Conservation (phyloP, 495 filamentous ascomycete species). For the Amorphotheca resinae region DNA sequence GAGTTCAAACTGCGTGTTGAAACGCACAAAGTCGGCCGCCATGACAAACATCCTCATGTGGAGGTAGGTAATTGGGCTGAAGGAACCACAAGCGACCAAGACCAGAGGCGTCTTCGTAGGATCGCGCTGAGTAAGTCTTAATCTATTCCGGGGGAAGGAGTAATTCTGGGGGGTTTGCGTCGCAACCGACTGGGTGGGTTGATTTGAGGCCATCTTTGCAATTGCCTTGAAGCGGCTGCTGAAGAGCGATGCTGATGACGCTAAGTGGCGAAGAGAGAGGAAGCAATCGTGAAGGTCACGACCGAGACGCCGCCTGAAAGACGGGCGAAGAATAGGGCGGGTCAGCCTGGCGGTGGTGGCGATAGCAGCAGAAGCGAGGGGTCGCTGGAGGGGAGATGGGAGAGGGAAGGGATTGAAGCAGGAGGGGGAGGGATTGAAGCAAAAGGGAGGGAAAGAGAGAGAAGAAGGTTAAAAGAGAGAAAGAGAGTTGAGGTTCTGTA, state of each 20-base stretch:
- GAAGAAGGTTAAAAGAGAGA: not conserved
- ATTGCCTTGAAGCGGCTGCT: too few species aligned
- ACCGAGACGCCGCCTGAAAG: too few species aligned
- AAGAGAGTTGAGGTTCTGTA: too few species aligned
- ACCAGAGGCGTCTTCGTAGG: slow-evolving; percentile 64
- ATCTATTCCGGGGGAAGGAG: slow-evolving; percentile 56
- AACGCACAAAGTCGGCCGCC: slow-evolving; percentile 67
- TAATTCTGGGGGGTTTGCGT: slow-evolving; percentile 32
- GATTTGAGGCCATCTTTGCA: slow-evolving; percentile 5
- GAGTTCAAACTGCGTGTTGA: slow-evolving; percentile 77
- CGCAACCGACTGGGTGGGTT: slow-evolving; percentile 5
- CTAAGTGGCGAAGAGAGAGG: too few species aligned
- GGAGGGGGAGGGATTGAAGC: not conserved
- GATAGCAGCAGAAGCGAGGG: too few species aligned
- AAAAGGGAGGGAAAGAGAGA: not conserved
- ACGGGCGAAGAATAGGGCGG: too few species aligned
- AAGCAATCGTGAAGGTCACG: too few species aligned
- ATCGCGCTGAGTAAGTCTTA: slow-evolving; percentile 56
- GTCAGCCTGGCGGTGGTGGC: too few species aligned
- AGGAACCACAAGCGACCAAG: slow-evolving; percentile 83
- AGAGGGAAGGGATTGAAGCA: too few species aligned
- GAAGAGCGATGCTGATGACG: too few species aligned
- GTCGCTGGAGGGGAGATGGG: too few species aligned
- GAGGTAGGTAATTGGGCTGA: slow-evolving; percentile 75
- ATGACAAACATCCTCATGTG: slow-evolving; percentile 94